Conservation (phyloP, 73 alveolate species). For the Blepharisma japonicum region DNA sequence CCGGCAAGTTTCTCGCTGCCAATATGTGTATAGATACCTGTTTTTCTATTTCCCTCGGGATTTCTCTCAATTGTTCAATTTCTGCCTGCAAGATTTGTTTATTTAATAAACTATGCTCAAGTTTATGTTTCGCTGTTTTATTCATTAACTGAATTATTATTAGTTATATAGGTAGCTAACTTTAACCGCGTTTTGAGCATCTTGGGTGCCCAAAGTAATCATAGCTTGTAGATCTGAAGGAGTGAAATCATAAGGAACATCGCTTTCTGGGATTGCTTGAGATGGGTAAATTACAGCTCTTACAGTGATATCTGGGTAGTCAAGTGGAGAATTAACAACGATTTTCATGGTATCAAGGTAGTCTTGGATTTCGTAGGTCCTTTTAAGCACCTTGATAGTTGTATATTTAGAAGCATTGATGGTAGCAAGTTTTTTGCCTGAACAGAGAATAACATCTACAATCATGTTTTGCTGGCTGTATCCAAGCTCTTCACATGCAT, state of each 20-base stretch:
- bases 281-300: slow-evolving; percentile 6
- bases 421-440: slow-evolving; percentile 2
- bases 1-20: slow-evolving; percentile 1
- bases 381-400: neutral
- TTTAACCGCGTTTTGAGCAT: slow-evolving; percentile 1
- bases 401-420: slow-evolving; percentile 5
- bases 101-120: neutral
- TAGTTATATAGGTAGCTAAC: neutral
- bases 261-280: neutral
- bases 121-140: neutral
- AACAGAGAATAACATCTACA: slow-evolving; percentile 7
- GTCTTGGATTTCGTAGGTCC: neutral
- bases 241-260: slow-evolving; percentile 7
- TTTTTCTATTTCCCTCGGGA: neutral
- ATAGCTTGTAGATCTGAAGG: neutral
- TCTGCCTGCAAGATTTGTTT: slow-evolving; percentile 15
- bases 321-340: neutral
- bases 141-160: neutral
- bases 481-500: slow-evolving; percentile 14
- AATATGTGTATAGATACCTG: neutral
- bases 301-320: neutral
- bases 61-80: neutral
- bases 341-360: neutral
- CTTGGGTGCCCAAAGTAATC: neutral
- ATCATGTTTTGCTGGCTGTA: neutral